Evolutionary conservation across 768 basidiomycete species (phyloP), one percentile per base, ranked within the genome.

Genomic region (Zangia roseola): DNA sequence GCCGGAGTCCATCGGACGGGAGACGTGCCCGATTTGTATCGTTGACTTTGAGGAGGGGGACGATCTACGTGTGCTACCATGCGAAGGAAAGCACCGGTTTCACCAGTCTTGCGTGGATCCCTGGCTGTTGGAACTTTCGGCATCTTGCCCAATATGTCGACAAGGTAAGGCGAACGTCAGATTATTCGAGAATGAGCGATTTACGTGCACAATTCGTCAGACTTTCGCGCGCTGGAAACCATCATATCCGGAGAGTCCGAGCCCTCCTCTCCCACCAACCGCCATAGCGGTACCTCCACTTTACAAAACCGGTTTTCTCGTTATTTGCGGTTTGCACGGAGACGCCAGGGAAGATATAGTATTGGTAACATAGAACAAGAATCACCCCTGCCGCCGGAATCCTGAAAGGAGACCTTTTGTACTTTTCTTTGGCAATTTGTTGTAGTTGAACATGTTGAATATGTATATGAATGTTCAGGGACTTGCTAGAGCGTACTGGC

Each of bases 11-110:
- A 89, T 91, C 30, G 88, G 88, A 5, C 79, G 81, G 33, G 88
- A 93, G 67, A 91, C 86, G 12, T 97, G 94, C 70, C 94, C 94
- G 5, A 97, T 97, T 52, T 97, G 94, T 67, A 86, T 97, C 50
- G 77, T 91, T 38, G 93, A 95, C 58, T 97, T 97, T 59, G 89
- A 94, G 65, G 87, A 90, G 52, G 94, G 93, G 1, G 94, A 97
- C 59, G 91, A 95, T 64, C 69, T 97, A 13, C 84, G 94, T 20
- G 78, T 95, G 34, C 70, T 97, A 40, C 94, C 94, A 1, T 97
- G 94, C 68, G 90, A 94, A 62, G 88, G 88, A 39, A 84, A 89
- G 55, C 94, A 97, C 63, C 77, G 80, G 50, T 98, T 95, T 73
- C 94, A 98, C 61, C 84, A 88, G 60, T 71, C 73, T 33, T 97